phyloP scores from a whole-genome alignment of 345 rosid genomes.

The Boechera divaricarpa region DNA sequence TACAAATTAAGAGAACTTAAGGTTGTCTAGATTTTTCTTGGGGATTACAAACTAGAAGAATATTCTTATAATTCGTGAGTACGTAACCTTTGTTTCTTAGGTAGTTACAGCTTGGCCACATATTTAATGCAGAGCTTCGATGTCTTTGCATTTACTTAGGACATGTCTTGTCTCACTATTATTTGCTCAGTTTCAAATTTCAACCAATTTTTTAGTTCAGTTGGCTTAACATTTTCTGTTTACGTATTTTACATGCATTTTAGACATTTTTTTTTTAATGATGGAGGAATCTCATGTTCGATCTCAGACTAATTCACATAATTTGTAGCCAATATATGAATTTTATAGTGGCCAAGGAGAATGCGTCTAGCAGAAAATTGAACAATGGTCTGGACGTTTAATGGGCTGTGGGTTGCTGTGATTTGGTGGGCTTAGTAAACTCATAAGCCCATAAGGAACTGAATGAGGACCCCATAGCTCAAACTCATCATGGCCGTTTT shows the following conservation, averaged over 20 bases:
- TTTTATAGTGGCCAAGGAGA: background rate
- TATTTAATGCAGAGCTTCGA: slow-evolving; percentile 16
- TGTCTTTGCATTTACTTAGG: slow-evolving; percentile 31
- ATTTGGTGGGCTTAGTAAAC: background rate
- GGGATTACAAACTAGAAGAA: slow-evolving; percentile 22
- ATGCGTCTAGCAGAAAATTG: background rate
- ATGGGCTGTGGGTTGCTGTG: background rate
- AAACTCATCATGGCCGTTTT: background rate
- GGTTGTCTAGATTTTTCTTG: slow-evolving; percentile 13
- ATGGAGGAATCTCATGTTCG: background rate
- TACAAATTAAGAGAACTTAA: background rate
- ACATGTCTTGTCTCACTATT: slow-evolving; percentile 29
- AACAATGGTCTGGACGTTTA: background rate
- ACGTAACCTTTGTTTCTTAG: slow-evolving; percentile 13
- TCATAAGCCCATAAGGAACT: background rate
- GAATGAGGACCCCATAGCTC: background rate
- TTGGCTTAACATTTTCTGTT: background rate
- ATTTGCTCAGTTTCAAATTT: slow-evolving; percentile 9
- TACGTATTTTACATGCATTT: background rate
- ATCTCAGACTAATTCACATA: background rate
- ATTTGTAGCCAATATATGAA: background rate
- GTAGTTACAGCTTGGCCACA: slow-evolving; percentile 23
- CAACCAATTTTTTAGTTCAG: slow-evolving; percentile 30
- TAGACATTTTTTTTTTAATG: background rate
- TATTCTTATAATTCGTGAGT: background rate